Percentiles rank a stretch among this genome's conserved stretches.
These are phyloP conservation scores for Glycine latifolia DNA, from an alignment of 306 rosid species.

Conservation along the genomic window DNA sequence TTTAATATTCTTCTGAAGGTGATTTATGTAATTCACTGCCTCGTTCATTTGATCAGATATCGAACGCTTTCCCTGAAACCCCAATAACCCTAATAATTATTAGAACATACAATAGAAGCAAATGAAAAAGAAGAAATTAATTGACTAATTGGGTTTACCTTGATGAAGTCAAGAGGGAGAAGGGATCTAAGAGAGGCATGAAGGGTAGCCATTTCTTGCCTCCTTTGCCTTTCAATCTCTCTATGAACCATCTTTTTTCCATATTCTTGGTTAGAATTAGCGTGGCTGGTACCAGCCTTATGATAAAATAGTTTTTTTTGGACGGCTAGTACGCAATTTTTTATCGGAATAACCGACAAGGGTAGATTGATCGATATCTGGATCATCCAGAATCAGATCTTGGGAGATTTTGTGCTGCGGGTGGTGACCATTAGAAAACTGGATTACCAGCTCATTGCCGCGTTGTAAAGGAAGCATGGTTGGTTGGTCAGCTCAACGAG, in stretches of 20 bases:
- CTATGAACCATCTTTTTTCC: conserved; percentile 64
- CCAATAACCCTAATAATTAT: conserved; percentile 20
- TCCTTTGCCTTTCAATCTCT: conserved; percentile 71
- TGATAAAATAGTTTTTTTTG: conserved; percentile 18
- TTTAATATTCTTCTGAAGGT: conserved; percentile 55
- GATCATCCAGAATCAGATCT: conserved; percentile 54
- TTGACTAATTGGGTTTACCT: conserved; percentile 33
- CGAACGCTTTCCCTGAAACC: conserved; percentile 80
- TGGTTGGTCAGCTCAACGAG: background rate
- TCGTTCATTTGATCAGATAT: conserved; percentile 62
- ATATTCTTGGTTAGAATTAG: conserved; percentile 13
- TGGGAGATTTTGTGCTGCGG: conserved; percentile 57
- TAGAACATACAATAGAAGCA: background rate
- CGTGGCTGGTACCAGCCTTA: background rate
- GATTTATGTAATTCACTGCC: conserved; percentile 69
- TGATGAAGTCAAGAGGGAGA: conserved; percentile 59
- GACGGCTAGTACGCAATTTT: background rate
- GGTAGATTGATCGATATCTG: conserved; percentile 35
- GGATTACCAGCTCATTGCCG: conserved; percentile 66
- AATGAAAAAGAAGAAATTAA: background rate
- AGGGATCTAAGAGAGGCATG: conserved; percentile 72
- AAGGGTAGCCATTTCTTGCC: conserved; percentile 76
- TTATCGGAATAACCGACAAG: conserved; percentile 14
- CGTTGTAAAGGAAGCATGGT: conserved; percentile 76
- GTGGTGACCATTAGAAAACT: conserved; percentile 56